Evolutionary conservation across 2,329 filamentous ascomycete genomes (phyloP), one percentile per base, ranked within the genome.

Genomic region (Xylaria multiplex): DNA sequence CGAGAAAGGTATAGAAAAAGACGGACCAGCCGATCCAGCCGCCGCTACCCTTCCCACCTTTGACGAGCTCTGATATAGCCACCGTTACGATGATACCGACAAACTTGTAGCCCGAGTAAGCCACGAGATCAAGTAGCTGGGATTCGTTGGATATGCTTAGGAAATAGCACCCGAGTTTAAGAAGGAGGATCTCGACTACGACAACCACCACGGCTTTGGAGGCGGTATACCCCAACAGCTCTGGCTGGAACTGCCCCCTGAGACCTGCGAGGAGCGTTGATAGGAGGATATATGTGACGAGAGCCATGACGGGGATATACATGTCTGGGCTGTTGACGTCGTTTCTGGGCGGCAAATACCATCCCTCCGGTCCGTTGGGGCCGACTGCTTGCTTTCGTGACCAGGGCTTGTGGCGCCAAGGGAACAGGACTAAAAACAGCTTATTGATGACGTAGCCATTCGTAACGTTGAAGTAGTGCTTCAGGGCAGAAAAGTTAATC

Each of bases 391-490:
- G 93, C 79, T 96, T 93, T 71, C 96, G 91, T 67, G 93, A 96
- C 96, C 96, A 99, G 6, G 95, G 95, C 82, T 94, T 94, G 81
- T 99, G 96, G 73, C 95, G 88, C 95, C 96, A 99, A 60, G 96
- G 96, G 80, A 98, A 97, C 67, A 99, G 89, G 65, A 99, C 95
- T 65, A 99, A 88, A 77, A 91, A 89, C 65, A 99, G 86, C 81
- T 99, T 99, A 81, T 91, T 93, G 77, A 96, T 85, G 77, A 99
- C 96, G 81, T 99, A 99, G 66, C 88, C 92, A 84, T 99, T 99
- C 72, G 94, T 96, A 70, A 99, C 96, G 81, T 98, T 97, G 84
- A 99, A 99, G 86, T 98, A 99, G 82, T 97, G 96, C 81, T 99
- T 99, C 50, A 99, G 86, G 19, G 93, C 93, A 14, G 91, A 91